Conservation (phyloP, 805 yeast species). For the Lachancea meyersii region DNA sequence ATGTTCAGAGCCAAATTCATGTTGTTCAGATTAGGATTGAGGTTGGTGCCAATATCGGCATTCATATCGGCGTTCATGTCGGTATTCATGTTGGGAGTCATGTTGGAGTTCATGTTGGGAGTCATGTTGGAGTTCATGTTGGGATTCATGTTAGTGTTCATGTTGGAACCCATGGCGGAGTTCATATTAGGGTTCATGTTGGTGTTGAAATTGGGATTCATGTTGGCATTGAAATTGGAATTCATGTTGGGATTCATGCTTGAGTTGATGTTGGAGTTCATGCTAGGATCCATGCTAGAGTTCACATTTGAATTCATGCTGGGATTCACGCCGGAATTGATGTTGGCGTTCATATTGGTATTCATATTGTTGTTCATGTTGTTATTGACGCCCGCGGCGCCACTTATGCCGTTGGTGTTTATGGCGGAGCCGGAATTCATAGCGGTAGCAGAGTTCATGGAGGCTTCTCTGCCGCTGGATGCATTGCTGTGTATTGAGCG, state of each 20-base stretch:
- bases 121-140: slow-evolving; percentile 1
- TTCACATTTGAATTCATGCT: background rate
- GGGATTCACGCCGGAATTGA: background rate
- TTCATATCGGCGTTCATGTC: background rate
- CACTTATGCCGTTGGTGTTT: background rate
- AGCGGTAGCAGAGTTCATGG: background rate
- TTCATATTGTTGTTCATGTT: slow-evolving; percentile 1
- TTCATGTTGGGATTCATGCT: background rate
- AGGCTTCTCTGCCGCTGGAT: slow-evolving; percentile 3
- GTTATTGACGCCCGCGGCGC: background rate
- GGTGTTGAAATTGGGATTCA: background rate
- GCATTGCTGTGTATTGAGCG: slow-evolving; percentile 2
- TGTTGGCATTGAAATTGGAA: background rate
- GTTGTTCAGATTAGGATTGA: background rate
- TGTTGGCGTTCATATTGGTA: slow-evolving; percentile 1
- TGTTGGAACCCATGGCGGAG: background rate
- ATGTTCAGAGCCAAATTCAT: background rate
- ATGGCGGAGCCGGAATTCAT: background rate
- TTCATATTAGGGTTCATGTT: background rate
- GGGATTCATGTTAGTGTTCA: background rate
- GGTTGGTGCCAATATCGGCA: background rate
- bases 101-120: background rate
- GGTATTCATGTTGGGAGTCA: background rate
- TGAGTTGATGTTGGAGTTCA: background rate
- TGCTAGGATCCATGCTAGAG: background rate